A percentile compares a stretch with the other conserved stretches of the same genome.
phyloP scores from a whole-genome alignment of 352 stramenopile genomes.

The Globisporangium radiosum region DNA sequence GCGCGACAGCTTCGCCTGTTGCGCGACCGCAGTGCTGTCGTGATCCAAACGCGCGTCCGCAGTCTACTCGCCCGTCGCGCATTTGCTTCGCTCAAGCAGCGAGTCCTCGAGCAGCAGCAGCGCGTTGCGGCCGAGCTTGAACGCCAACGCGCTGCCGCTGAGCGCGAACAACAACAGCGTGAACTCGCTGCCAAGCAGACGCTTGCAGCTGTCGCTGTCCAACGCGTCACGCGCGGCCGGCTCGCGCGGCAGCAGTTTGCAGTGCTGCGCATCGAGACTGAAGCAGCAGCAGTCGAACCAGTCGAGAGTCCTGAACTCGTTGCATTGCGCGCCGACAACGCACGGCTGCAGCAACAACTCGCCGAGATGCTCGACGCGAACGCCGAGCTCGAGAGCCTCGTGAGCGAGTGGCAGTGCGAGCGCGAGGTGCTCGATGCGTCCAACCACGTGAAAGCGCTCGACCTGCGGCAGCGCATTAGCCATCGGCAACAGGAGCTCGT shows the following conservation, averaged over 20 bases:
- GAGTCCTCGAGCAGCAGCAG: conserved; percentile 15
- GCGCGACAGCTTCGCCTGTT: conserved; percentile 12
- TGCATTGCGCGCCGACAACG: conserved; percentile 47
- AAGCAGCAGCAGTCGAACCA: conserved; percentile 21
- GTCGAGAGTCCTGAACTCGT: conserved; percentile 25
- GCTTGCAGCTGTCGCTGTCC: conserved; percentile 14
- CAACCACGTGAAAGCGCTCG: conserved; percentile 43
- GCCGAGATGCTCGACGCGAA: conserved; percentile 53
- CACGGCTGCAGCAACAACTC: conserved; percentile 43
- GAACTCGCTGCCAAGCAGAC: conserved; percentile 13
- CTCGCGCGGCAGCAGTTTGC: conserved; percentile 47
- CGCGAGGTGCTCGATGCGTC: conserved; percentile 50
- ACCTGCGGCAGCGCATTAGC: conserved; percentile 53
- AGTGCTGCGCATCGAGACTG: conserved; percentile 28
- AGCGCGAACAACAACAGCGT: conserved; percentile 26
- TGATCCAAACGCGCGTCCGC: conserved; percentile 39
- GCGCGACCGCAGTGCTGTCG: conserved; percentile 26
- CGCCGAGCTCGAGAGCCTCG: conserved; percentile 46
- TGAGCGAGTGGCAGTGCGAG: conserved; percentile 50
- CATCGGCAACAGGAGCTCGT: conserved; percentile 43
- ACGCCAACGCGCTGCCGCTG: conserved; percentile 1
- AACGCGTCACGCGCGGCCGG: conserved; percentile 38
- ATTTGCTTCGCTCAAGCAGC: conserved; percentile 26
- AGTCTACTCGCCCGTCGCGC: conserved; percentile 40
- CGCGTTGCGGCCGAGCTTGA: background rate